These are phyloP conservation scores for Colletotrichum eleusines DNA, from an alignment of 2,329 filamentous ascomycete species.

Conservation along the genomic window DNA sequence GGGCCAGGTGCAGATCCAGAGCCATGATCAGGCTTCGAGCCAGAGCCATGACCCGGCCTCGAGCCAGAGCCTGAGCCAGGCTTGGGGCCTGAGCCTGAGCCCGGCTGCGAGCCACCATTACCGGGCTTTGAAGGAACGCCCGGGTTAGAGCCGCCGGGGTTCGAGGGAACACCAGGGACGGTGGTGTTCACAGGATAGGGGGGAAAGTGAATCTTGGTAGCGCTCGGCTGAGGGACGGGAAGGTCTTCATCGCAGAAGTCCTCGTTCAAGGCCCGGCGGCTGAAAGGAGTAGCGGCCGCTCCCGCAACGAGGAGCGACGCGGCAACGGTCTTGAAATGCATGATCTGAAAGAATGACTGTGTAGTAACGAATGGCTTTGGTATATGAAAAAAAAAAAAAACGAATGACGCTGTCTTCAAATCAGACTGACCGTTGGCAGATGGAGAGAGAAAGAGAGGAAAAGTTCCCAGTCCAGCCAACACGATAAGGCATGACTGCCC, in stretches of 20 bases:
- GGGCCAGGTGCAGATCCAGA: constrained; percentile 1
- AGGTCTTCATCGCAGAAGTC: constrained; percentile 35
- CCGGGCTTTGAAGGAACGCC: constrained; percentile 8
- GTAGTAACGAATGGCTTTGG: constrained; percentile 31
- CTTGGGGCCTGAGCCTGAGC: constrained; percentile 1
- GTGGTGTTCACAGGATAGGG: constrained; percentile 34
- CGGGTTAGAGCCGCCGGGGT: constrained; percentile 9
- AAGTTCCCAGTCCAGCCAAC: too few relatives aligned
- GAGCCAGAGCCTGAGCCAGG: background rate
- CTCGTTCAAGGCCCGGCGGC: constrained; percentile 36
- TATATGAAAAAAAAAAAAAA: constrained; percentile 3
- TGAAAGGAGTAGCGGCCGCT: constrained; percentile 35
- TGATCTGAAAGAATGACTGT: constrained; percentile 18
- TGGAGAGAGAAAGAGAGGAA: background rate
- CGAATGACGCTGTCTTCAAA: constrained; percentile 33
- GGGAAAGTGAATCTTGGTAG: constrained; percentile 24
- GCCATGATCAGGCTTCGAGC: background rate
- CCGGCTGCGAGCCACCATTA: too few relatives aligned
- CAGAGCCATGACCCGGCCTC: background rate
- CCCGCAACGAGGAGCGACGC: constrained; percentile 40
- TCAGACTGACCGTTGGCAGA: constrained; percentile 11
- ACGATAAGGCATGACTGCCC: background rate
- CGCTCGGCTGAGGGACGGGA: constrained; percentile 18
- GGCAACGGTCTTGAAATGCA: constrained; percentile 38
- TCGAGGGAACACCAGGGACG: constrained; percentile 27